Evolutionary conservation across 2,329 filamentous ascomycete species (phyloP), one percentile per base, ranked within the genome.

Genomic region (Fusarium sp.): DNA sequence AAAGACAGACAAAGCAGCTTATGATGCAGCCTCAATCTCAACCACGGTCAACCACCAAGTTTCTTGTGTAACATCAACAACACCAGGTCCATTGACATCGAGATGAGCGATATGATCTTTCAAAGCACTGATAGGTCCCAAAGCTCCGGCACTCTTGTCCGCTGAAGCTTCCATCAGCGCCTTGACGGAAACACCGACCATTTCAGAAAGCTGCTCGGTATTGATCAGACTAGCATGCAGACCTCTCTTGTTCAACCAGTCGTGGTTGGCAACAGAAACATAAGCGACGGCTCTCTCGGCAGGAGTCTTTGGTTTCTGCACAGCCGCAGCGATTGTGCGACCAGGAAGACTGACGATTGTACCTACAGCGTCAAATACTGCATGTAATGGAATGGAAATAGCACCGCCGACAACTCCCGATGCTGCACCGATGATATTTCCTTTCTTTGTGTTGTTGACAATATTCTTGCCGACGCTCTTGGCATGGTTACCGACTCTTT

Each of bases 231-330:
- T 71, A 0, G 80, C 80, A 11, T 79, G 70, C 4, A 84, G 68
- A 0, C 82, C 80, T 5, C 83, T 74, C 18, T 71, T 67, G 16
- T 75, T 63, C 12, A 85, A 64, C 83, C 82, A 85, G 56, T 84
- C 76, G 44, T 73, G 71, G 51, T 83, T 84, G 1, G 81, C 82
- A 1, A 81, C 81, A 5, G 74, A 73, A 0, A 79, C 71, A 50
- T 84, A 85, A 0, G 80, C 80, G 6, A 75, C 73, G 0, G 81
- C 82, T 11, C 83, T 72, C 62, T 83, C 79, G 3, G 77, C 72
- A 0, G 82, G 78, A 0, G 82, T 82, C 67, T 77, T 77, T 1
- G 83, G 82, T 67, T 77, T 79, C 50, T 72, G 76, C 3, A 76
- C 62, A 2, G 78, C 74, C 0, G 81, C 81, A 3, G 72, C 72